A percentile compares a stretch with the other conserved stretches of the same genome.
Evolutionary conservation across 2,329 filamentous ascomycete species (phyloP).

Genomic region (Cercospora berteroae): DNA sequence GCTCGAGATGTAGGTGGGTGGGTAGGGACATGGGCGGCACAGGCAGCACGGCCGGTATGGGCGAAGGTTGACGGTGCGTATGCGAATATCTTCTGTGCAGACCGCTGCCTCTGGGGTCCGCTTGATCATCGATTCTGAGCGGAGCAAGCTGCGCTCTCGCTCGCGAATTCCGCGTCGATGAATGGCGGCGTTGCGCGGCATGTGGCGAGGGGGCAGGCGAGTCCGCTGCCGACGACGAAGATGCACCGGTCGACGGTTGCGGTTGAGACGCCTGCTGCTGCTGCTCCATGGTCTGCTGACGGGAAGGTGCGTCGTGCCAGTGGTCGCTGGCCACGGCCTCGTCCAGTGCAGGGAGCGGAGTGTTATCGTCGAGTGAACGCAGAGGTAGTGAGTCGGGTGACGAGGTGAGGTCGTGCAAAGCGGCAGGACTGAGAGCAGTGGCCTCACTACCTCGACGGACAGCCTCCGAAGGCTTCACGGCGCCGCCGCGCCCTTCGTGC

Average conservation of each 20-base stretch:
- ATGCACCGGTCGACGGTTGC: not conserved
- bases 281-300: not conserved
- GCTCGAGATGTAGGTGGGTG: slow-evolving; percentile 64
- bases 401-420: slow-evolving; percentile 21
- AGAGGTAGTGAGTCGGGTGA: slow-evolving; percentile 27
- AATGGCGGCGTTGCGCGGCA: slow-evolving; percentile 16
- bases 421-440: slow-evolving; percentile 21
- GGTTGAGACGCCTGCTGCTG: not conserved
- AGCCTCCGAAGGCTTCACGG: not conserved
- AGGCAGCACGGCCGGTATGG: slow-evolving; percentile 55
- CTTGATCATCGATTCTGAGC: slow-evolving; percentile 31
- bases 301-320: not conserved
- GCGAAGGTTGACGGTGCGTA: slow-evolving; percentile 38
- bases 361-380: slow-evolving; percentile 19
- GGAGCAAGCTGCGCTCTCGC: slow-evolving; percentile 21
- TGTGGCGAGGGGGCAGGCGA: slow-evolving; percentile 1
- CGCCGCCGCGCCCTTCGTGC: not conserved
- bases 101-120: slow-evolving; percentile 10
- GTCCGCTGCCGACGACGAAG: slow-evolving; percentile 3
- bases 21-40: slow-evolving; percentile 62
- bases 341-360: slow-evolving; percentile 18
- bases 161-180: slow-evolving; percentile 18
- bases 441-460: slow-evolving; percentile 22
- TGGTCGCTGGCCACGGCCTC: not conserved
- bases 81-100: slow-evolving; percentile 11